Base-by-base conservation (phyloP, 352 stramenopile species). In the Pythium insidiosum region DNA sequence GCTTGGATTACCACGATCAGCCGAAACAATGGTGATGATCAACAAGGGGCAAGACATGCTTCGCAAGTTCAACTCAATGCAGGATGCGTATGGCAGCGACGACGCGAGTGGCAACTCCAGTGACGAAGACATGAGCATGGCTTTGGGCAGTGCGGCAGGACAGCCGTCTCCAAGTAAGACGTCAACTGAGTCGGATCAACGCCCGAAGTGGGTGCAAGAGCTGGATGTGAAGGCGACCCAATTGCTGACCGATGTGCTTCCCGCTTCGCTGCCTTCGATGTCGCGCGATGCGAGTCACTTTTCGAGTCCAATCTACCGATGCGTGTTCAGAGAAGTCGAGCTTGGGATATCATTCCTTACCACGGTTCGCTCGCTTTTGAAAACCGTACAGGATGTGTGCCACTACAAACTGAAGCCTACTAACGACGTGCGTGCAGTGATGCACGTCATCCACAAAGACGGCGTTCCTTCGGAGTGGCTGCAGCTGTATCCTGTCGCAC, bases 1-100 rank as follows among this genome's bases (percentile, higher is more conserved):
- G 92, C 80, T 98, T 37, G 92, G 90, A 7, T 63, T 98, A 15
- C 83, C 88, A 18, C 69, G 74, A n/a, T 97, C 88, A 1, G 92
- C 91, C 1, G 92, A 98, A 58, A 91, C 62, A 10, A 89, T 93
- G 61, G 64, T 97, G 20, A 61, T 97, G 18, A 85, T 84, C 20
- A 83, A 62, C 19, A 74, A 96, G 48, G 81, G 84, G 18, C 54
- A 63, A 29, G 60, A 61, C 6, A 95, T 82, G 63, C 44, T 94
- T 29, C 75, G 78, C 31, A 88, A 93, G 44, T 71, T 94, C 39
- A 76, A 89, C 43, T 49, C 81, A 6, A 79, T 93, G 61, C 80
- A 94, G 50, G 80, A 94, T 47, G 63, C 84, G 16, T 88, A 86
- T 43, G 79, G 79, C 23, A 83, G 47, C 22, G 75, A 90, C 59